phyloP scores from a whole-genome alignment of 495 filamentous ascomycete species.

The Talaromyces adpressus region DNA sequence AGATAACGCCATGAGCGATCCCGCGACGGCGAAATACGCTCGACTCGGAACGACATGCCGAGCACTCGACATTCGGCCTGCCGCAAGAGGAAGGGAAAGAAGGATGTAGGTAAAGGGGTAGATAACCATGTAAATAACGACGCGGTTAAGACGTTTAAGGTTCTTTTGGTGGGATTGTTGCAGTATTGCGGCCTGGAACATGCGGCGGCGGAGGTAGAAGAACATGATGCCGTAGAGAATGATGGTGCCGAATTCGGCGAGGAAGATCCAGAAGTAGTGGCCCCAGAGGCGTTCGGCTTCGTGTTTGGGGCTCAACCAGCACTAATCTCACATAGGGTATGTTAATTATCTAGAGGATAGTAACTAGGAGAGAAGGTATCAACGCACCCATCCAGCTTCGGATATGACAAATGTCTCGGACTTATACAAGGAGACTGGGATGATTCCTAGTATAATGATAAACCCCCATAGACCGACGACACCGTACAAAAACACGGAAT shows the following conservation, averaged over 20 bases:
- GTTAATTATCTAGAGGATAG: no score
- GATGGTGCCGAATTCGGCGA: conserved; percentile 57
- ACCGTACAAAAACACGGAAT: no score
- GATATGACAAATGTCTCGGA: no score
- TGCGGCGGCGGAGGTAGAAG: conserved; percentile 46
- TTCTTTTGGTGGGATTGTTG: conserved; percentile 31
- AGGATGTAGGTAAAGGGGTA: conserved; percentile 70
- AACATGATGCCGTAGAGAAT: conserved; percentile 60
- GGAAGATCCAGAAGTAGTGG: conserved; percentile 77
- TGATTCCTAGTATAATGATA: no score
- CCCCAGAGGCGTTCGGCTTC: conserved; percentile 57
- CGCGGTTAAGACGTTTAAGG: conserved; percentile 33
- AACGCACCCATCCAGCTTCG: no score
- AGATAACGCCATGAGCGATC: conserved; percentile 65
- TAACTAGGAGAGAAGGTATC: no score
- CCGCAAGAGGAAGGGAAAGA: conserved; percentile 64
- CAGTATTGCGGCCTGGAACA: conserved; percentile 33
- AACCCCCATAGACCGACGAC: no score
- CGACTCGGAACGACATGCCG: conserved; percentile 50
- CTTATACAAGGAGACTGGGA: no score
- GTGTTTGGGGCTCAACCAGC: conserved; percentile 54
- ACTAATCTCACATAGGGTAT: no score
- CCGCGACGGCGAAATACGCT: conserved; percentile 61
- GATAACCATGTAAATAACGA: conserved; percentile 63
- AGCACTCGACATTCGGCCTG: no score